These are phyloP conservation scores for Eucalyptus cloeziana DNA, from an alignment of 345 rosid species.

Conservation along the genomic window DNA sequence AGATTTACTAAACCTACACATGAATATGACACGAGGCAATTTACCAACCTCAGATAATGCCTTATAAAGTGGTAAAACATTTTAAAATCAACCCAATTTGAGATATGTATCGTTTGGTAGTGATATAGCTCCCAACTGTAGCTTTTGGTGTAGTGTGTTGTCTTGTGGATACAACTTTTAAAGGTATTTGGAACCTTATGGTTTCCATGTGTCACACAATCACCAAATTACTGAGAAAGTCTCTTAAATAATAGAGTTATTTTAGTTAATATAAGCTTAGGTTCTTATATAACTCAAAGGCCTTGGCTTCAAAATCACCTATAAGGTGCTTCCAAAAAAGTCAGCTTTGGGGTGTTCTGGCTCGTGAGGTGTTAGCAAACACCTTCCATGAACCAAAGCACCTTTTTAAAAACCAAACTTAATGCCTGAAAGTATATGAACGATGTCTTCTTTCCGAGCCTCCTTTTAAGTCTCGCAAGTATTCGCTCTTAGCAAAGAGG, in stretches of 20 bases:
- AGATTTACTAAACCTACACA: not conserved
- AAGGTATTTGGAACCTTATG: not conserved
- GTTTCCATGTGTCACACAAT: not conserved
- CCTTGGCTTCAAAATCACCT: not conserved
- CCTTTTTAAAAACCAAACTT: not conserved
- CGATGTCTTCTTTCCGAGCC: not conserved
- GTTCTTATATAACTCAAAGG: not conserved
- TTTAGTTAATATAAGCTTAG: not conserved
- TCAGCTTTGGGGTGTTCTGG: not conserved
- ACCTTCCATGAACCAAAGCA: not conserved
- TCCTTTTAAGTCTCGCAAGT: not conserved
- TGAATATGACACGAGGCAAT: not conserved
- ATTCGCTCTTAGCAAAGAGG: not conserved
- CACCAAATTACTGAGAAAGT: not conserved
- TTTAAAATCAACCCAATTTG: not conserved
- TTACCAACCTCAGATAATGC: not conserved
- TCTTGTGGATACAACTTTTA: not conserved
- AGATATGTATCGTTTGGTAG: not conserved
- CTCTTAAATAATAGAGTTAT: not conserved
- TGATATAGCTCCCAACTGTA: not conserved
- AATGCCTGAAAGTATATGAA: not conserved
- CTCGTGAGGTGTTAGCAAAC: not conserved
- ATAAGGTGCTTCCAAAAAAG: not conserved
- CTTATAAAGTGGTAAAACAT: not conserved
- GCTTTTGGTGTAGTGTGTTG: not conserved